Evolutionary conservation across 2,329 filamentous ascomycete species (phyloP).

Genomic region (Microdochium bolleyi): DNA sequence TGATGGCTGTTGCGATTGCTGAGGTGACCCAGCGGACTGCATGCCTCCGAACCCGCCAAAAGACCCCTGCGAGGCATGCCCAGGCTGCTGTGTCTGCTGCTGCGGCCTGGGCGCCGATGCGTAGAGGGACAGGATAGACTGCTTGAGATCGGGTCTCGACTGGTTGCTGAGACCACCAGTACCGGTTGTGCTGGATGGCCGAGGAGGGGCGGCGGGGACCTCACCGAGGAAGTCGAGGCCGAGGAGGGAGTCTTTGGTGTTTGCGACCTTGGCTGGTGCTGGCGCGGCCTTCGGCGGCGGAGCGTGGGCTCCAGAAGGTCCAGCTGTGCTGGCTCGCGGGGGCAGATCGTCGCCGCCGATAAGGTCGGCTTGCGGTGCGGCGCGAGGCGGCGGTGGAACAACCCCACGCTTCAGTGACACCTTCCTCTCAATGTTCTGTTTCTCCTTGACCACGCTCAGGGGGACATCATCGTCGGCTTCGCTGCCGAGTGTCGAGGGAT

Average conservation of each 20-base stretch:
- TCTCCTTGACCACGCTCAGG: conserved; percentile 56
- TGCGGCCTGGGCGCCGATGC: conserved; percentile 77
- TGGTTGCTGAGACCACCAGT: conserved; percentile 52
- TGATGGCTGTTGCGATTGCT: conserved; percentile 39
- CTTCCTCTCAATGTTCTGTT: conserved; percentile 54
- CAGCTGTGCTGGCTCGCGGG: conserved; percentile 67
- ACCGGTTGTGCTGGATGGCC: conserved; percentile 74
- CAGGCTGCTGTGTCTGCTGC: conserved; percentile 38
- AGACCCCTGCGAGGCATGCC: conserved; percentile 51
- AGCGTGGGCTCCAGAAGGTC: conserved; percentile 47
- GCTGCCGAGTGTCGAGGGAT: conserved; percentile 77
- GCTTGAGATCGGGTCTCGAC: conserved; percentile 88
- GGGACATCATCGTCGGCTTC: conserved; percentile 80
- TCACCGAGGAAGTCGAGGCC: conserved; percentile 89
- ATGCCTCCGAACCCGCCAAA: conserved; percentile 68
- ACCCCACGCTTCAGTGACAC: conserved; percentile 54
- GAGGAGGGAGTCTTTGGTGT: conserved; percentile 79
- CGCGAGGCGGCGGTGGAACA: conserved; percentile 28
- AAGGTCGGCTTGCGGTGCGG: conserved; percentile 60
- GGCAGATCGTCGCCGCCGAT: conserved; percentile 69
- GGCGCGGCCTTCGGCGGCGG: conserved; percentile 53
- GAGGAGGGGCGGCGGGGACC: conserved; percentile 58
- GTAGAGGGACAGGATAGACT: conserved; percentile 94
- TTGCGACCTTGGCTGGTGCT: conserved; percentile 60
- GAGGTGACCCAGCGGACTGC: conserved; percentile 45